Conservation (phyloP, 1,139 yeast species). For the Taphrina pruni region DNA sequence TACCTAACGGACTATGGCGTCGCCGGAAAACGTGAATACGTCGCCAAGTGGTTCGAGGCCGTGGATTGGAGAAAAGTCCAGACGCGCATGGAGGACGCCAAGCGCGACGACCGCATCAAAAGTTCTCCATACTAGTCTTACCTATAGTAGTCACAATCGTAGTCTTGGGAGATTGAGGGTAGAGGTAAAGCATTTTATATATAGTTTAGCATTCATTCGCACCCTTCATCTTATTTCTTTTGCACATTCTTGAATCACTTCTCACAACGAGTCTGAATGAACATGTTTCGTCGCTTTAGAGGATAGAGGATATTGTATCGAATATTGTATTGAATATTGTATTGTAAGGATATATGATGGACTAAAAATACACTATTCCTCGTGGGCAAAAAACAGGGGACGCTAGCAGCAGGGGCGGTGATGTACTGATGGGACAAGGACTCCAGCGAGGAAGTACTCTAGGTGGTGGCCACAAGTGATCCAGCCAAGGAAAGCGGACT, state of each 20-base stretch:
- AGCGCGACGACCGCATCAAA: slow-evolving; percentile 9
- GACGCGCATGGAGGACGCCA: slow-evolving; percentile 56
- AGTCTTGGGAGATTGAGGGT: too few species aligned
- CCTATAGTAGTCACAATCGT: too few species aligned
- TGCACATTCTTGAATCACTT: too few species aligned
- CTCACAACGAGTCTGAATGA: too few species aligned
- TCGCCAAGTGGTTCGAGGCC: slow-evolving; percentile 76
- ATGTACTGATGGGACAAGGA: too few species aligned
- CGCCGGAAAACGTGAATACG: slow-evolving; percentile 72
- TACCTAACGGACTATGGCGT: slow-evolving; percentile 84
- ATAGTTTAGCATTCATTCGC: neutral
- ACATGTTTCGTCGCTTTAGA: too few species aligned
- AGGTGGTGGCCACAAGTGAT: neutral
- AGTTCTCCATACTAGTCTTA: neutral
- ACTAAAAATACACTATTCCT: neutral
- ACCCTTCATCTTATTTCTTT: neutral
- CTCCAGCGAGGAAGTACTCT: neutral
- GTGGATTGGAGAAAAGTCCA: slow-evolving; percentile 88
- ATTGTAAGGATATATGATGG: too few species aligned
- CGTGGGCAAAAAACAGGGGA: neutral
- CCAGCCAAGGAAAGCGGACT: slow-evolving; percentile 2
- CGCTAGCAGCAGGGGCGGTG: too few species aligned
- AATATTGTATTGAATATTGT: too few species aligned
- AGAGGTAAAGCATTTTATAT: too few species aligned
- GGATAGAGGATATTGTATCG: too few species aligned